Base-by-base conservation (phyloP, 768 basidiomycete species). In the Chalciporus pseudorubinellus region DNA sequence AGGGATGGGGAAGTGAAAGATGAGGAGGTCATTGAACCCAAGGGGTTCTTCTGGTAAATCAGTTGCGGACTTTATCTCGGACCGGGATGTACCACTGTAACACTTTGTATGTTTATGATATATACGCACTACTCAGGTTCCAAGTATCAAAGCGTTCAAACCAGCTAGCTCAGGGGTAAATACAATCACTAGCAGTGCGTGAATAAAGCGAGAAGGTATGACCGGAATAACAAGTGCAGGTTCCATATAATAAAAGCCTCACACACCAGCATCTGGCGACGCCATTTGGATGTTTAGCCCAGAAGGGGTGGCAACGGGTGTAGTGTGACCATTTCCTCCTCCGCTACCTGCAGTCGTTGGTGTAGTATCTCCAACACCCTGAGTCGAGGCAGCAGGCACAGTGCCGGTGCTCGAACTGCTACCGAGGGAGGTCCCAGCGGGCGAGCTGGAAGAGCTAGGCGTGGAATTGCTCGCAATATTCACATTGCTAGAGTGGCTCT, bases 1-100 rank as follows among this genome's bases (percentile, higher is more conserved):
- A 71, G 88, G 48, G 89, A 90, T 55, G 87, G 87, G 0, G 85
- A 88, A 59, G 76, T 73, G 3, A 77, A 79, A 7, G 53, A 51
- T 8, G 60, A 59, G 28, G 71, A 74, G 12, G 66, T 74, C 5
- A 53, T 77, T 26, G 68, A 74, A 55, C 78, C 82, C 2, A 80
- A 72, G 49, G 83, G 83, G 16, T 84, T 79, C 80, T 81, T 82
- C 53, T 70, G 70, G 39, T 82, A 54, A 59, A 20, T 26, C 31
- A 19, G 9, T 46, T 26, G 21, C 14, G 38, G 16, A 26, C 34
- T 11, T 14, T 31, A 12, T 31, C 1, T n/a, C 34, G 13, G 38
- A 14, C 16, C 8, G 19, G 20, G 12, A 5, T 41, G 40, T 24
- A 44, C 18, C 41, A 42, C 12, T 36, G 34, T 36, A 36, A 7